A percentile compares a stretch with the other conserved stretches of the same genome.
These are phyloP conservation scores for Candida succiphila DNA, from an alignment of 805 yeast species.

Conservation along the genomic window DNA sequence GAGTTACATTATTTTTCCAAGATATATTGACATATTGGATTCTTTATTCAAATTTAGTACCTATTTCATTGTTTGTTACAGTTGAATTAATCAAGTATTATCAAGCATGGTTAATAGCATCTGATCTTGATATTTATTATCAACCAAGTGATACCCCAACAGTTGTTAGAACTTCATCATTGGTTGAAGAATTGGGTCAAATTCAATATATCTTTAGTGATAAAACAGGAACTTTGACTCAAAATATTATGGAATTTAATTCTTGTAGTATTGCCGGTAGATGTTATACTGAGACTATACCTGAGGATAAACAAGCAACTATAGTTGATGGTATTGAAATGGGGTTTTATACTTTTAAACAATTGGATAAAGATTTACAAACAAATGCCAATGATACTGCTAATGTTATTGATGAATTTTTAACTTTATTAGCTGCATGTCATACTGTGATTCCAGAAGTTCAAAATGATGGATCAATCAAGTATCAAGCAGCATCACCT, in stretches of 20 bases:
- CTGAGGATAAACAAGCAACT: conserved; percentile 77
- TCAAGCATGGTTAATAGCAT: conserved; percentile 88
- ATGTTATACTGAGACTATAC: conserved; percentile 79
- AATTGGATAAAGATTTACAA: conserved; percentile 37
- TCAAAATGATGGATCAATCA: conserved; percentile 51
- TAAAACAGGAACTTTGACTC: conserved; percentile 92
- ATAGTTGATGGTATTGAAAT: conserved; percentile 69
- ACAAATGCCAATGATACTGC: conserved; percentile 26
- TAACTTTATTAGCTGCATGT: conserved; percentile 80
- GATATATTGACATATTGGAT: conserved; percentile 94
- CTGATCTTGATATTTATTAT: conserved; percentile 89
- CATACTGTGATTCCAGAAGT: conserved; percentile 97
- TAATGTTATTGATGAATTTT: conserved; percentile 63
- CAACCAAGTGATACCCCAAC: conserved; percentile 88
- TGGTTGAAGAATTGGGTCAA: conserved; percentile 96
- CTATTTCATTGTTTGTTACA: conserved; percentile 91
- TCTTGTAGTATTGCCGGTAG: conserved; percentile 89
- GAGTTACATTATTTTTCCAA: conserved; percentile 64
- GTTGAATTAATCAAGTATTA: conserved; percentile 93
- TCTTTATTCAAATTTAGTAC: conserved; percentile 92
- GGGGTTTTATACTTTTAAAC: conserved; percentile 67
- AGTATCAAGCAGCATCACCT: conserved; percentile 98
- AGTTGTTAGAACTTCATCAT: conserved; percentile 86
- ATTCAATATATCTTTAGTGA: conserved; percentile 94
- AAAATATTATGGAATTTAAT: conserved; percentile 95